These are phyloP conservation scores for Amanita muscaria DNA, from an alignment of 768 basidiomycete genomes.

Conservation along the genomic window DNA sequence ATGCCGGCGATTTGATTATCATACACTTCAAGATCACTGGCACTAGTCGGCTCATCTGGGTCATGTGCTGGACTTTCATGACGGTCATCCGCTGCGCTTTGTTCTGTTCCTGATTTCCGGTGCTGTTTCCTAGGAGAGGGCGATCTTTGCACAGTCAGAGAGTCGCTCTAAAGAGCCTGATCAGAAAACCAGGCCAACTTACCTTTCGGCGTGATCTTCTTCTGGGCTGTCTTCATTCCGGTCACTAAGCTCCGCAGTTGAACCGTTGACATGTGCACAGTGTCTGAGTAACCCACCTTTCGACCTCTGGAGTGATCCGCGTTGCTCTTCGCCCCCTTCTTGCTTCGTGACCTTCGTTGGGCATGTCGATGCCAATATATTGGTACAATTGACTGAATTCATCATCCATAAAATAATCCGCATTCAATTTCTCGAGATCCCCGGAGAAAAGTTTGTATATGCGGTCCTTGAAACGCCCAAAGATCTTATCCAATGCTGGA, in stretches of 20 bases:
- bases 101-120: background rate
- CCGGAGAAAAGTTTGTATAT: background rate
- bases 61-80: no score
- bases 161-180: background rate
- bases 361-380: constrained; percentile 5
- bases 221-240: background rate
- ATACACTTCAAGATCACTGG: no score
- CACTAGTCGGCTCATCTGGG: no score
- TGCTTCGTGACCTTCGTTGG: background rate
- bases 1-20: no score
- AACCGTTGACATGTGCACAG: background rate
- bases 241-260: background rate
- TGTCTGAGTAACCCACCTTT: background rate
- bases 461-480: constrained; percentile 4
- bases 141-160: background rate
- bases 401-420: constrained; percentile 3
- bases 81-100: background rate
- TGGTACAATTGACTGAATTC: constrained; percentile 4
- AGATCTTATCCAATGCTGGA: constrained; percentile 1
- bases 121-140: background rate
- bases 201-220: background rate
- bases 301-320: background rate
- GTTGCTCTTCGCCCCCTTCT: background rate
- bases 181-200: background rate
- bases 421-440: constrained; percentile 2